These are phyloP conservation scores for Lachnellula arida DNA, from an alignment of 2,329 filamentous ascomycete species.

Conservation along the genomic window DNA sequence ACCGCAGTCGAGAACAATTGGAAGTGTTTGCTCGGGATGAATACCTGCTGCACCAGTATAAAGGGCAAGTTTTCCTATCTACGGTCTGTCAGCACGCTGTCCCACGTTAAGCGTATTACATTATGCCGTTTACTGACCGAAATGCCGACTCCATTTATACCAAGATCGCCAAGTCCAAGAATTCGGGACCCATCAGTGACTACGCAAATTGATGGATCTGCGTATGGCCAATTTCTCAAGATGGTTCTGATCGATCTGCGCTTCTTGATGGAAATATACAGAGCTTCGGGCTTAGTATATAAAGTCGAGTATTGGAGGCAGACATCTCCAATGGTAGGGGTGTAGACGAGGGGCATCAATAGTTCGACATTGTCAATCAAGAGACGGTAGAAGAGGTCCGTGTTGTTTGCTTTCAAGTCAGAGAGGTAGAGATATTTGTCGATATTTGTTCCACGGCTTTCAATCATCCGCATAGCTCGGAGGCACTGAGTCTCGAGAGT, in stretches of 20 bases:
- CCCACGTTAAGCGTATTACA: neutral
- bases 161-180: constrained; percentile 88
- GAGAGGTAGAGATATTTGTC: constrained; percentile 85
- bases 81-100: constrained; percentile 7
- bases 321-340: constrained; percentile 88
- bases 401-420: constrained; percentile 68
- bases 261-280: constrained; percentile 96
- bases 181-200: constrained; percentile 94
- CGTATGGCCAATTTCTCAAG: constrained; percentile 87
- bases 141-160: constrained; percentile 96
- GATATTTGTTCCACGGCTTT: constrained; percentile 62
- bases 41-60: constrained; percentile 97
- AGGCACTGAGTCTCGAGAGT: constrained; percentile 55
- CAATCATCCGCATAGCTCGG: constrained; percentile 70
- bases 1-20: constrained; percentile 63
- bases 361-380: constrained; percentile 73
- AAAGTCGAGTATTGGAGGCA: constrained; percentile 95
- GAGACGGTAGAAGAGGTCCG: constrained; percentile 78
- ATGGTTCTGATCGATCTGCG: constrained; percentile 84
- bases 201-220: constrained; percentile 89
- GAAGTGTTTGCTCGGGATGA: constrained; percentile 76
- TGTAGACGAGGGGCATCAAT: constrained; percentile 81
- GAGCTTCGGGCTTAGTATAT: constrained; percentile 89
- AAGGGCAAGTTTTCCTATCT: constrained; percentile 88
- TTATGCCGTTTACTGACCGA: constrained; percentile 54